A percentile compares a stretch with the other conserved stretches of the same genome.
phyloP scores from a whole-genome alignment of 148 eudicot genomes.

The Cornus controversa region DNA sequence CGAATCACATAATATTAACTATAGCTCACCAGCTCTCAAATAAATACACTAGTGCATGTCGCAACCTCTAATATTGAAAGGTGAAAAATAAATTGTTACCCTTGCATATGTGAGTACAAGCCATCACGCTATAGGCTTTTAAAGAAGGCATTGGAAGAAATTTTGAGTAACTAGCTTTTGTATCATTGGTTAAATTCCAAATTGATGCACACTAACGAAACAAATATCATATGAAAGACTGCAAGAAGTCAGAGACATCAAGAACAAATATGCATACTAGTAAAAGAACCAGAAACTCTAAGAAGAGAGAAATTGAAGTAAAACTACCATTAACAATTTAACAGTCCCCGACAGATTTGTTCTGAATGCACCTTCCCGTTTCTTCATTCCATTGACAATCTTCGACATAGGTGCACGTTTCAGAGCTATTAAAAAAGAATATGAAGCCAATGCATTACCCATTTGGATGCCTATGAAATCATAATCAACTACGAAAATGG shows the following conservation, averaged over 20 bases:
- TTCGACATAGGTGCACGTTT: constrained; percentile 35
- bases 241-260: neutral
- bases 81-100: neutral
- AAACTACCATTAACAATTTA: constrained; percentile 51
- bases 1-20: no score
- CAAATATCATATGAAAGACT: neutral
- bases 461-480: neutral
- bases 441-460: constrained; percentile 4
- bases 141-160: neutral
- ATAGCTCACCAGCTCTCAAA: neutral
- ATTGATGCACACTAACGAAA: neutral
- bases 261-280: constrained; percentile 5
- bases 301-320: neutral
- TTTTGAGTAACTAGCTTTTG: neutral
- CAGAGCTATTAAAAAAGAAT: constrained; percentile 29
- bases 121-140: neutral
- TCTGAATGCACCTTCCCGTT: constrained; percentile 61
- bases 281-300: neutral
- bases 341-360: constrained; percentile 37
- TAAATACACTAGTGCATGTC: neutral
- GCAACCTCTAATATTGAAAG: neutral
- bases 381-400: constrained; percentile 55
- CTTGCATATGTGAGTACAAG: neutral
- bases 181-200: neutral
- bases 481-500: constrained; percentile 4